Conservation (phyloP, 805 yeast species). For the Saturnispora kantuleensis region DNA sequence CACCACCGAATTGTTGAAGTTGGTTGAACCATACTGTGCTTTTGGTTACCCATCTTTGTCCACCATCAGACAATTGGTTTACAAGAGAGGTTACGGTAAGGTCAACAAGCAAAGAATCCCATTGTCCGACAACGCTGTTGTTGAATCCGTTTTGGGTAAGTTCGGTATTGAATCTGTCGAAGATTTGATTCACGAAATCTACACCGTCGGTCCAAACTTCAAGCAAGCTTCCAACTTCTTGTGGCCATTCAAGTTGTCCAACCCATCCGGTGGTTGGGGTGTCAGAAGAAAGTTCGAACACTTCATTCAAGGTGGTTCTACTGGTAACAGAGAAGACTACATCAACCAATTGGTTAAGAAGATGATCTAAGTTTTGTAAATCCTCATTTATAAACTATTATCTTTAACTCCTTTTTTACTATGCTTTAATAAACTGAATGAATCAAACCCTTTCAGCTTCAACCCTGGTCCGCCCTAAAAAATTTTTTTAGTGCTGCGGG, state of each 20-base stretch:
- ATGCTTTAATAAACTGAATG: neutral
- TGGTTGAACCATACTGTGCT: slow-evolving; percentile 94
- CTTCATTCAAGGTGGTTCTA: slow-evolving; percentile 96
- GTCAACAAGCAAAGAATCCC: slow-evolving; percentile 92
- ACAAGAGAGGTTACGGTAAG: slow-evolving; percentile 98
- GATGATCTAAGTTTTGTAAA: slow-evolving; percentile 59
- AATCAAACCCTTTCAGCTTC: neutral
- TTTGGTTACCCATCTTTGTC: slow-evolving; percentile 95
- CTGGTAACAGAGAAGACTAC: slow-evolving; percentile 96
- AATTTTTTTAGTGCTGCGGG: too few relatives aligned
- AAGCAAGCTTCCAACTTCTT: slow-evolving; percentile 97
- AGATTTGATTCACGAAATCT: slow-evolving; percentile 92
- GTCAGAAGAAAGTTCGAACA: slow-evolving; percentile 93
- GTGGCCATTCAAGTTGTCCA: slow-evolving; percentile 96
- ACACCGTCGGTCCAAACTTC: slow-evolving; percentile 97
- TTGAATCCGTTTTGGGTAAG: slow-evolving; percentile 83
- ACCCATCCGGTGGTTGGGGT: slow-evolving; percentile 98
- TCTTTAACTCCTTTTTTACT: slow-evolving; percentile 4
- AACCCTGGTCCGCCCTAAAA: neutral
- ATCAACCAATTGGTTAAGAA: slow-evolving; percentile 90
- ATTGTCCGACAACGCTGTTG: slow-evolving; percentile 76
- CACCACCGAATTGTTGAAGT: slow-evolving; percentile 81
- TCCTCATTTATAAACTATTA: slow-evolving; percentile 3
- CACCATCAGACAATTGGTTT: slow-evolving; percentile 83
- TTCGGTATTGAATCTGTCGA: slow-evolving; percentile 88